phyloP scores from a whole-genome alignment of 306 rosid genomes.

The Datisca glomerata region DNA sequence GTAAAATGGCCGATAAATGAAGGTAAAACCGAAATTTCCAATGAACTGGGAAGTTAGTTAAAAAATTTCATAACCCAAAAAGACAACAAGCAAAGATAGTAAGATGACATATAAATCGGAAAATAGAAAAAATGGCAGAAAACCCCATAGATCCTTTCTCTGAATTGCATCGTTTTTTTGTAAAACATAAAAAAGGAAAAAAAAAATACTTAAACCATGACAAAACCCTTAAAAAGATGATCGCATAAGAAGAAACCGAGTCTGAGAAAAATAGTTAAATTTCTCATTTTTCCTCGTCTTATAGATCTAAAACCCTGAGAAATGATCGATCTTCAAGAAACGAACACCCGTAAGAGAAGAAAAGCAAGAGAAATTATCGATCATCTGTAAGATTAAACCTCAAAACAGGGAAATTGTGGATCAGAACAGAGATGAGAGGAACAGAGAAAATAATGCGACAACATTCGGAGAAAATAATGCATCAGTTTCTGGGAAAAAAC shows the following conservation, averaged over 20 bases:
- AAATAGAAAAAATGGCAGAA: neutral
- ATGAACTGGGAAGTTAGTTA: too few species aligned
- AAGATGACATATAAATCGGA: neutral
- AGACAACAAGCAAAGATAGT: neutral
- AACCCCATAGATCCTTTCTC: neutral
- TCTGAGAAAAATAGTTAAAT: constrained; percentile 1
- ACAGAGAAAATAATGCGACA: too few species aligned
- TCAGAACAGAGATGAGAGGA: constrained; percentile 9
- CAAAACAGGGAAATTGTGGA: too few species aligned
- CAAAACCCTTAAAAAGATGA: constrained; percentile 22
- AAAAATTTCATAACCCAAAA: neutral
- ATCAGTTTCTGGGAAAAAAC: constrained; percentile 1
- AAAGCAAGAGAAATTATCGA: too few species aligned
- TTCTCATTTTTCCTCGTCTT: neutral
- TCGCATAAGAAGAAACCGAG: constrained; percentile 7
- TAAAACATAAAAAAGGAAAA: neutral
- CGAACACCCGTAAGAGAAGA: neutral
- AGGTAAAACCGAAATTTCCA: too few species aligned
- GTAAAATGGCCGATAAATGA: too few species aligned
- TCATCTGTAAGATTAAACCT: too few species aligned
- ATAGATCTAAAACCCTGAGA: constrained; percentile 28
- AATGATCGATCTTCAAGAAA: constrained; percentile 18
- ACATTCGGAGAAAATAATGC: constrained; percentile 1
- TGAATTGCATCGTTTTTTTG: neutral
- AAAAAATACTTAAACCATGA: constrained; percentile 22